Evolutionary conservation across 768 basidiomycete species (phyloP), one percentile per base, ranked within the genome.

Genomic region (Pisolithus sp.): DNA sequence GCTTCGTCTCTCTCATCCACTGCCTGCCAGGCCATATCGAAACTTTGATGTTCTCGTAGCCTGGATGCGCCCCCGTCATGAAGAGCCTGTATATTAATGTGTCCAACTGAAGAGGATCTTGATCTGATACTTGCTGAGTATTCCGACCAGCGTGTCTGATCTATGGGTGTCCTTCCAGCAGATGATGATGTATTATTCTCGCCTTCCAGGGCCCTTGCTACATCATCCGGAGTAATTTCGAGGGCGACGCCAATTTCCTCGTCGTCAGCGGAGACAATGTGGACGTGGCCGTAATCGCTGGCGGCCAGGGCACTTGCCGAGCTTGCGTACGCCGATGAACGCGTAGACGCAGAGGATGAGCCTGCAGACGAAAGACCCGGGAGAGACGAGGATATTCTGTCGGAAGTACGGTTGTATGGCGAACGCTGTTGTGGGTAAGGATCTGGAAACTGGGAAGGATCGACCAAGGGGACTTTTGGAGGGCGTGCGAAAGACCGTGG

Each of bases 321-420:
- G 67, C 77, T 84, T 21, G 86, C 85, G 62, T 89, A 89, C 5
- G 87, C 86, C 4, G 86, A 86, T 7, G 88, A 89, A 46, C 87
- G 78, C 7, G 85, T 80, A 5, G 86, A 88, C 2, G 77, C 75
- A 30, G 83, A 81, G 23, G 85, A 84, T 0, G 89, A 86, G 42
- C 80, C 80, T 39, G 79, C 78, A 4, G 85, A 85, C 3, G 86
- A 88, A 49, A 87, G 80, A 15, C 82, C 73, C 4, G 83, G 84
- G 10, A 76, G 70, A 5, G 71, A 53, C 1, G 71, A 71, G 8
- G 70, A 69, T n/a, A 55, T 28, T 50, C 68, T 59, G 44, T 67
- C 66, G 18, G 68, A 68, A 21, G 57, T 58, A 45, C 60, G 72
- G 58, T 68, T 70, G 47, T 74, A 80, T 6, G 72, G 78, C 9